Evolutionary conservation across 352 stramenopile genomes (phyloP).

Genomic region (Detonula confervacea): DNA sequence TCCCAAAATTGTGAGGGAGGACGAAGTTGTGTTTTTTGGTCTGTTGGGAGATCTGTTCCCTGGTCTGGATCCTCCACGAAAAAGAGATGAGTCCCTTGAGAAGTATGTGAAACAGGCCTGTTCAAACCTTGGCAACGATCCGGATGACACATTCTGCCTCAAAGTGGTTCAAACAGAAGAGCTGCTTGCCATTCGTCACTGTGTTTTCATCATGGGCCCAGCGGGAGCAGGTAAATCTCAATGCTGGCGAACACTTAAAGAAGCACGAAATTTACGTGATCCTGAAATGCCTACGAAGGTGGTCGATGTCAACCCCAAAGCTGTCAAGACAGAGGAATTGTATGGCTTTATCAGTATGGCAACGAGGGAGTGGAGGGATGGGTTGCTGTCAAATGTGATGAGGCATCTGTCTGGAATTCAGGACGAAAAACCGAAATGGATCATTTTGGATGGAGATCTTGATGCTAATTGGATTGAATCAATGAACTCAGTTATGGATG

Average conservation of each 20-base stretch:
- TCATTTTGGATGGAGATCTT: conserved; percentile 93
- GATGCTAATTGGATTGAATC: conserved; percentile 94
- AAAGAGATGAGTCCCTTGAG: conserved; percentile 91
- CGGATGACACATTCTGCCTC: conserved; percentile 92
- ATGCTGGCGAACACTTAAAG: conserved; percentile 92
- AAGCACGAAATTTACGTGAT: conserved; percentile 84
- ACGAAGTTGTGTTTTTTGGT: conserved; percentile 81
- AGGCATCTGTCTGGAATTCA: conserved; percentile 94
- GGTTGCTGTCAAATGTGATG: conserved; percentile 94
- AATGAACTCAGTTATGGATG: conserved; percentile 88
- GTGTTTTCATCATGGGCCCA: conserved; percentile 94
- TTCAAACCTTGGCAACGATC: conserved; percentile 89
- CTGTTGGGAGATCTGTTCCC: conserved; percentile 92
- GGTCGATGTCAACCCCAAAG: conserved; percentile 94
- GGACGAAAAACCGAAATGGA: conserved; percentile 78
- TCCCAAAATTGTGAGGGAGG: conserved; percentile 89
- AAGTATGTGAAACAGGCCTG: conserved; percentile 91
- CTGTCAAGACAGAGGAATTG: conserved; percentile 90
- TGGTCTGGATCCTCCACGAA: conserved; percentile 91
- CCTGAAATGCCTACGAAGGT: conserved; percentile 90
- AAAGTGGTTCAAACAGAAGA: conserved; percentile 94
- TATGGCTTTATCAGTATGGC: conserved; percentile 95
- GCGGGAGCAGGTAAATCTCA: conserved; percentile 93
- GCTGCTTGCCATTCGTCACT: conserved; percentile 92
- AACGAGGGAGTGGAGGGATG: conserved; percentile 95